Conservation (phyloP, 2,329 filamentous ascomycete genomes). For the Colletotrichum noveboracense region DNA sequence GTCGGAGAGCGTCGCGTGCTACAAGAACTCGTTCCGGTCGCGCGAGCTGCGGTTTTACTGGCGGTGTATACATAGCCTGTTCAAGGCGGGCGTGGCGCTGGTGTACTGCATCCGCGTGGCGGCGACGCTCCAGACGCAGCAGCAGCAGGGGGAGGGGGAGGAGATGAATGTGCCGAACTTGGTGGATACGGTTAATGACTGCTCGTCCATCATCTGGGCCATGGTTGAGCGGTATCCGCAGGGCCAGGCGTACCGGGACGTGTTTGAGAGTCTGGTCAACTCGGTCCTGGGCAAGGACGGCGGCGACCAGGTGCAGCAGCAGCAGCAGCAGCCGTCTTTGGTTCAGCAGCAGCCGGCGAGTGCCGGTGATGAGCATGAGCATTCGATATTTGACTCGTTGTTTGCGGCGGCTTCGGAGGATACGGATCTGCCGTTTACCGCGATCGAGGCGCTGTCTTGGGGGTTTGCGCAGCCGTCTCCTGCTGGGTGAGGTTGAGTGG, state of each 20-base stretch:
- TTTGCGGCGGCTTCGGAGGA: not conserved
- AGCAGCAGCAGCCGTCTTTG: not conserved
- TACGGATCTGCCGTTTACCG: not conserved
- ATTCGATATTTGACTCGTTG: slow-evolving; percentile 9
- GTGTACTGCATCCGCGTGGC: slow-evolving; percentile 23
- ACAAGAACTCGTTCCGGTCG: slow-evolving; percentile 25
- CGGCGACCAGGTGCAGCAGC: not conserved
- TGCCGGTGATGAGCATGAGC: not conserved
- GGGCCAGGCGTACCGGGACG: slow-evolving; percentile 28
- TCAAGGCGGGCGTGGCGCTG: slow-evolving; percentile 25
- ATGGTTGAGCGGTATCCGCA: slow-evolving; percentile 32
- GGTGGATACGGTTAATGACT: slow-evolving; percentile 21
- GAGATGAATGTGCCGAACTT: not conserved
- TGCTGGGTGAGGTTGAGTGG: not conserved
- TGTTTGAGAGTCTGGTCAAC: slow-evolving; percentile 26
- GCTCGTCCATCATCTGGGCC: slow-evolving; percentile 29
- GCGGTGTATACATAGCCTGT: slow-evolving; percentile 30
- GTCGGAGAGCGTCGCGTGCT: slow-evolving; percentile 20
- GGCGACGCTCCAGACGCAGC: not conserved
- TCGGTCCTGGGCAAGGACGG: not conserved
- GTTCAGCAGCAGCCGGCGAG: not conserved
- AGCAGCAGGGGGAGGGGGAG: not conserved
- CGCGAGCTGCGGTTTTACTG: slow-evolving; percentile 30
- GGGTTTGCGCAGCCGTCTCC: slow-evolving; percentile 11
- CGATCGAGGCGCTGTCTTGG: slow-evolving; percentile 15